These are phyloP conservation scores for Teunomyces tritomae DNA, from an alignment of 805 yeast genomes.

Conservation along the genomic window DNA sequence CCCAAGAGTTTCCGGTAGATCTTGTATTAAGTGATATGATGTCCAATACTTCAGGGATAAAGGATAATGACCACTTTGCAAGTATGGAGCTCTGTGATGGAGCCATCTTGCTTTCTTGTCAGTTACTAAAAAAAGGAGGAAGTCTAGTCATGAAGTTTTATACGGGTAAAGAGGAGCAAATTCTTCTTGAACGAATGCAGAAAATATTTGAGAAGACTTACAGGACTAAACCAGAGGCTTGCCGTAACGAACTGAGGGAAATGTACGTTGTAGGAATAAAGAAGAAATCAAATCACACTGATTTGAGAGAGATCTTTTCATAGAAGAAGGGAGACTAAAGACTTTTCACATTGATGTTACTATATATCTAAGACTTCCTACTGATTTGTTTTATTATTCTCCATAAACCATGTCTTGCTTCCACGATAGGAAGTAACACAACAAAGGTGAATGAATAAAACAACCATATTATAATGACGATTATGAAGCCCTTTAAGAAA, in stretches of 20 bases:
- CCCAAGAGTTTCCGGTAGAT: slow-evolving; percentile 21
- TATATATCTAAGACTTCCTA: neutral
- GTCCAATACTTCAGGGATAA: slow-evolving; percentile 85
- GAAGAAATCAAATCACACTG: neutral
- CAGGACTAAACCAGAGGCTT: slow-evolving; percentile 77
- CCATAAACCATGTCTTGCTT: slow-evolving; percentile 17
- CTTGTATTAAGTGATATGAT: slow-evolving; percentile 77
- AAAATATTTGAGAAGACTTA: slow-evolving; percentile 60
- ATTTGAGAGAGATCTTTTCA: neutral
- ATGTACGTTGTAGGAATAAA: slow-evolving; percentile 72
- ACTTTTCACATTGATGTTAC: neutral
- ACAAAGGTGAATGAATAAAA: slow-evolving; percentile 30
- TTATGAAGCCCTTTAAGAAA: slow-evolving; percentile 30
- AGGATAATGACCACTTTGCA: slow-evolving; percentile 74
- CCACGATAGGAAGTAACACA: slow-evolving; percentile 28
- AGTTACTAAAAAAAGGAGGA: slow-evolving; percentile 70
- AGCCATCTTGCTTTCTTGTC: slow-evolving; percentile 73
- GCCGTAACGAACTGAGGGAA: slow-evolving; percentile 78
- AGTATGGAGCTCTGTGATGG: slow-evolving; percentile 94
- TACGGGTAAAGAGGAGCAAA: slow-evolving; percentile 74
- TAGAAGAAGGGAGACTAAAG: too few species aligned
- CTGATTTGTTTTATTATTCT: slow-evolving; percentile 1
- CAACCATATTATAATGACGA: slow-evolving; percentile 32
- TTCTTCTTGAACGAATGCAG: slow-evolving; percentile 58
- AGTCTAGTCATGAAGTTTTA: slow-evolving; percentile 77